Base-by-base conservation (phyloP, 2,329 filamentous ascomycete species). In the Aspergillus phoenicis region DNA sequence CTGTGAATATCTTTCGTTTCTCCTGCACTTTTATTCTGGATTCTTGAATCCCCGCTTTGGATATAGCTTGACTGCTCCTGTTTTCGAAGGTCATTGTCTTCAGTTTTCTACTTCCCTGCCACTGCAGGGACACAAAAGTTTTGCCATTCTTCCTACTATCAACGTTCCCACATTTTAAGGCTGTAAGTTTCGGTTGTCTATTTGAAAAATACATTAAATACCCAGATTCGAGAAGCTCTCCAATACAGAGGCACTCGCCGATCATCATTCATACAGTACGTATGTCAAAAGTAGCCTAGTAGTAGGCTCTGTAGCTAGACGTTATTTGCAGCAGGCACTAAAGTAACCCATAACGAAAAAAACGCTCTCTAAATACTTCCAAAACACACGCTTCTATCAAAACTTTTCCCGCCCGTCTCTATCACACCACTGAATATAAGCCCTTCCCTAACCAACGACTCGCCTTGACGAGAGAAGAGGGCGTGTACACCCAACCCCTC, bases 381-480 rank as follows among this genome's bases (percentile, higher is more conserved):
- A 20, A 43, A 59, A 30, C 41, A 33, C 24, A 30, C 38, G 24
- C 48, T 52, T 38, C 49, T 56, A 52, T 62, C 28, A 10, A 26
- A 45, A 52, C 26, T 45, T 54, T 57, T 36, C 5, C 33, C 11
- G 13, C 11, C 33, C 5, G 33, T 49, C 26, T 57, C 30, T 58
- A 24, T 45, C 41, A 13, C 41, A 36, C 11, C 10, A 36, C 28
- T 11, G 3, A 4, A 30, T 10, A 3, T 10, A 30, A 30, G 28
- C 8, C 28, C 10, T 8, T 8, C 4, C 10, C 30, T 33, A 26
- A 26, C 4, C 10, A 5, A 33, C 30, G 10, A 11, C 30, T 33
- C 10, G 26, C 30, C 10, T 13, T 11, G 10, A 33, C 10, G 1
- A 33, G 8, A 36, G 30, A 36, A 20, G 20, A 20, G 20, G 20